These are phyloP conservation scores for Pseudonectria foliicola DNA, from an alignment of 2,329 filamentous ascomycete species.

Conservation along the genomic window DNA sequence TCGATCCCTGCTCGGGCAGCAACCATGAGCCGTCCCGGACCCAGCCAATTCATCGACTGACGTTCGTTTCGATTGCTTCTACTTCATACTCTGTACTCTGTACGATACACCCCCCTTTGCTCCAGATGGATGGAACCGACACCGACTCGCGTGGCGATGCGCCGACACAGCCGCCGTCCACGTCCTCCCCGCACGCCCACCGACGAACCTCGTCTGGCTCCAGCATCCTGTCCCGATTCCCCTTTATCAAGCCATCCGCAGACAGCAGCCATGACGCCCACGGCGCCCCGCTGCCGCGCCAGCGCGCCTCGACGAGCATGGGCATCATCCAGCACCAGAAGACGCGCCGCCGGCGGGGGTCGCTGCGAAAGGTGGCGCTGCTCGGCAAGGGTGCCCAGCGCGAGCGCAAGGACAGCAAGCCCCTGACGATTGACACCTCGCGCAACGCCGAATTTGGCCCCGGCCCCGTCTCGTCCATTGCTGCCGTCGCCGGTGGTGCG, in stretches of 20 bases:
- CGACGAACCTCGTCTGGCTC: conserved; percentile 50
- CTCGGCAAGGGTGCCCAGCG: conserved; percentile 65
- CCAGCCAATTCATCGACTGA: no score
- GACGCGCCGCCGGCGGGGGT: conserved; percentile 69
- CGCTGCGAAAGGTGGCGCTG: conserved; percentile 78
- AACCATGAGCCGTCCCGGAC: no score
- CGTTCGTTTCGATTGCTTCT: no score
- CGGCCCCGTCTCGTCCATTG: conserved; percentile 7
- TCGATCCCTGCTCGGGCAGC: no score
- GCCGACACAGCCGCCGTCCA: conserved; percentile 5
- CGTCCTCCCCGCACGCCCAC: conserved; percentile 14
- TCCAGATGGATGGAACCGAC: no score
- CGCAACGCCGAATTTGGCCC: conserved; percentile 18
- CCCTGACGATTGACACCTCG: conserved; percentile 36
- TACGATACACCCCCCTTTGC: no score
- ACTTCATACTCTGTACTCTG: no score
- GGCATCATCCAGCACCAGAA: conserved; percentile 35
- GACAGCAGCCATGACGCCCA: conserved; percentile 31
- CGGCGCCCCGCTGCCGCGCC: conserved; percentile 26
- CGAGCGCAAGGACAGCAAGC: conserved; percentile 47
- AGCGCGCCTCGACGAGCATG: conserved; percentile 22
- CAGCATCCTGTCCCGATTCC: conserved; percentile 60
- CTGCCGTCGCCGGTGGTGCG: neutral
- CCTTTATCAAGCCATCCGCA: conserved; percentile 51
- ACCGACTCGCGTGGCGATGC: no score